Percentiles rank a stretch among this genome's conserved stretches.
Evolutionary conservation across 208 protist species (phyloP).

Genomic region (Acanthamoeba triangularis): DNA sequence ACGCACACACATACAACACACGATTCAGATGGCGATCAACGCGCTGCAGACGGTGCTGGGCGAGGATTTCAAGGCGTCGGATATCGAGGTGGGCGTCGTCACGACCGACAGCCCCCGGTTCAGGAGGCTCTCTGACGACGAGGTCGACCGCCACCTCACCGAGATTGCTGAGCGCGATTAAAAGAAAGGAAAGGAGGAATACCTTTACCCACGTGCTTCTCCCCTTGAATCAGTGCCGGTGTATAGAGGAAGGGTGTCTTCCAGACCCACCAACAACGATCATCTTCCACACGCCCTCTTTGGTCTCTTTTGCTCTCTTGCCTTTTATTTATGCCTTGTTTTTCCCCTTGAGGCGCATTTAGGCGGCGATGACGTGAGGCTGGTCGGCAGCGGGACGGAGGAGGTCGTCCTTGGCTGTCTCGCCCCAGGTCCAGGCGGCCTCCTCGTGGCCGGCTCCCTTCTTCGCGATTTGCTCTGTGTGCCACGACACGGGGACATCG

Average conservation of each 20-base stretch:
- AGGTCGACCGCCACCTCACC: conserved; percentile 90
- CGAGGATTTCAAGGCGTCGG: conserved; percentile 90
- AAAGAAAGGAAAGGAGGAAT: neutral
- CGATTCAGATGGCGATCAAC: conserved; percentile 86
- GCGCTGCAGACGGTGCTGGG: conserved; percentile 90
- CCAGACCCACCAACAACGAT: neutral
- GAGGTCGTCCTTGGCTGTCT: neutral
- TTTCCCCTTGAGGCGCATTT: neutral
- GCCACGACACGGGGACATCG: too few relatives aligned
- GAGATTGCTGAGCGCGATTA: conserved; percentile 86
- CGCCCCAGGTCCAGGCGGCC: conserved; percentile 8
- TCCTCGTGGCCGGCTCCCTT: conserved; percentile 9
- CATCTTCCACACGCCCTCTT: neutral
- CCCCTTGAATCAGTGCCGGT: neutral
- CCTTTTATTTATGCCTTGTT: neutral
- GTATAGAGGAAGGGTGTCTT: neutral
- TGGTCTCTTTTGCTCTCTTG: neutral
- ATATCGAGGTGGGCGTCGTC: conserved; percentile 91
- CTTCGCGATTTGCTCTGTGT: neutral
- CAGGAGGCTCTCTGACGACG: conserved; percentile 80
- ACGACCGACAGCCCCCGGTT: conserved; percentile 84
- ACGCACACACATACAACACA: too few relatives aligned
- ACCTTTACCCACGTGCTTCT: neutral
- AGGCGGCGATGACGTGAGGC: neutral
- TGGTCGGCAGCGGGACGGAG: neutral